These are phyloP conservation scores for Fistulinella prunicolor DNA, from an alignment of 768 basidiomycete genomes.

Conservation along the genomic window DNA sequence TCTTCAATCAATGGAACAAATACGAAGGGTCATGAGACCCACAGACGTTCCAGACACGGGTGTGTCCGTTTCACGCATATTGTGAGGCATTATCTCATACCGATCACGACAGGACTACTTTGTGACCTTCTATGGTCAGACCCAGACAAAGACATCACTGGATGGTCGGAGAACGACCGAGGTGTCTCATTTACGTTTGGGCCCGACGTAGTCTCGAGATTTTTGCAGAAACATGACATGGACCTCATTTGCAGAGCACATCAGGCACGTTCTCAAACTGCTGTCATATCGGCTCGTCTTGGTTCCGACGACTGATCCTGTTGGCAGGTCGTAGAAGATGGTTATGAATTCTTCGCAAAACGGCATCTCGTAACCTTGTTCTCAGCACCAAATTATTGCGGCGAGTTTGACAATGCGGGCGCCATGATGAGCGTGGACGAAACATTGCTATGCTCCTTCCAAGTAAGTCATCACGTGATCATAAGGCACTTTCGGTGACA, in stretches of 20 bases:
- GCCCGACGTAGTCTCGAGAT: slow-evolving; percentile 95
- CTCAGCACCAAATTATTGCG: slow-evolving; percentile 93
- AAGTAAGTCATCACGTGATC: slow-evolving; percentile 50
- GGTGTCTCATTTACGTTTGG: slow-evolving; percentile 99
- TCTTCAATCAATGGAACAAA: slow-evolving; percentile 99
- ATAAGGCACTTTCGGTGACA: not conserved
- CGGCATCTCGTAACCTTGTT: slow-evolving; percentile 95
- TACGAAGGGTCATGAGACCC: slow-evolving; percentile 97
- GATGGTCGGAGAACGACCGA: slow-evolving; percentile 99
- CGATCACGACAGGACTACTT: slow-evolving; percentile 61
- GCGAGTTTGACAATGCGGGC: slow-evolving; percentile 98
- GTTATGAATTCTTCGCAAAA: slow-evolving; percentile 99
- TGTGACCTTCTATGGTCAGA: slow-evolving; percentile 99
- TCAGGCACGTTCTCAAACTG: slow-evolving; percentile 59
- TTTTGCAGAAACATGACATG: slow-evolving; percentile 99
- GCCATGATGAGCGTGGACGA: slow-evolving; percentile 99
- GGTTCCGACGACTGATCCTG: slow-evolving; percentile 1
- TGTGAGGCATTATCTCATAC: slow-evolving; percentile 3
- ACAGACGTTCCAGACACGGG: slow-evolving; percentile 99
- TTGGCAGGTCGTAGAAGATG: slow-evolving; percentile 91
- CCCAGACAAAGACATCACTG: slow-evolving; percentile 98
- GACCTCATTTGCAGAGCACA: slow-evolving; percentile 98
- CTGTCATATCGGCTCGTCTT: not conserved
- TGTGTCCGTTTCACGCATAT: slow-evolving; percentile 31
- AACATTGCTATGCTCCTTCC: slow-evolving; percentile 96